Conservation (phyloP, 2,329 filamentous ascomycete genomes). For the Fusarium protoensiforme region DNA sequence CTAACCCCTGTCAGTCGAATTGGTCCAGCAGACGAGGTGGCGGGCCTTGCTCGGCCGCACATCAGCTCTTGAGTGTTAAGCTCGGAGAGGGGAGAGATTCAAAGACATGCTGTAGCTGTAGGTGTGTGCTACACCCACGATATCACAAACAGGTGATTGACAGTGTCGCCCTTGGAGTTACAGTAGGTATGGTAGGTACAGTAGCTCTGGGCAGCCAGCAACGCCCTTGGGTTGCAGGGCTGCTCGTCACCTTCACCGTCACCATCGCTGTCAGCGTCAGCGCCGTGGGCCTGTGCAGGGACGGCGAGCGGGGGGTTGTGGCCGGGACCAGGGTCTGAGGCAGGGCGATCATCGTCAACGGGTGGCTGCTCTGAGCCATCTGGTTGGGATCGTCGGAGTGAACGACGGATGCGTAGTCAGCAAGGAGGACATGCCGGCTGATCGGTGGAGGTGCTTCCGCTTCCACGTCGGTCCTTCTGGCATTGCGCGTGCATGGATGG, state of each 20-base stretch:
- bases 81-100: not conserved
- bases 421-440: conserved; percentile 25
- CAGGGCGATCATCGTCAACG: conserved; percentile 46
- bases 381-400: conserved; percentile 38
- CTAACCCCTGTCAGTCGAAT: not conserved
- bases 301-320: conserved; percentile 14
- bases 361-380: conserved; percentile 42
- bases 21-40: not conserved
- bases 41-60: conserved; percentile 6
- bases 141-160: not conserved
- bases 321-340: conserved; percentile 36
- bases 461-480: conserved; percentile 24
- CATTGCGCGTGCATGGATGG: not conserved
- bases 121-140: not conserved
- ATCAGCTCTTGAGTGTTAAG: not conserved
- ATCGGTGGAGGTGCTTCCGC: conserved; percentile 34
- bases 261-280: conserved; percentile 34
- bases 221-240: conserved; percentile 22
- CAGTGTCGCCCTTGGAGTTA: not conserved
- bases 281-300: conserved; percentile 27
- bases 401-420: conserved; percentile 28
- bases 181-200: not conserved
- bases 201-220: conserved; percentile 17
- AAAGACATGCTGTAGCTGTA: not conserved
- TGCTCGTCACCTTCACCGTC: conserved; percentile 34